Base-by-base conservation (phyloP, 768 basidiomycete species). In the Termitomyces sp. region DNA sequence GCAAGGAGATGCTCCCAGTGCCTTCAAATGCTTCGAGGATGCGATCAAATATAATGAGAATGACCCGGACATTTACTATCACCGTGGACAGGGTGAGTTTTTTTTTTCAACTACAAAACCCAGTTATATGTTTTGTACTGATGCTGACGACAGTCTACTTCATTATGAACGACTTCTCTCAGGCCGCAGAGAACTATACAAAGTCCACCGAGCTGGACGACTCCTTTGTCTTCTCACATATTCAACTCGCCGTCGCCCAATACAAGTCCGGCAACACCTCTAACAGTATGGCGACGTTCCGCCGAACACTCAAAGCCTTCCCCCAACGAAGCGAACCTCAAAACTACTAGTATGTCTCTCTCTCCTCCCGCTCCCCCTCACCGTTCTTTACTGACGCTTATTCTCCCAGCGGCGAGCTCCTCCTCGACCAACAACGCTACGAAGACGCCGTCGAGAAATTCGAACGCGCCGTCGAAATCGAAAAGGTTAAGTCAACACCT, bases 31-130 rank as follows among this genome's bases (percentile, higher is more conserved):
- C 69, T 98, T 98, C 68, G 95, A 96, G 43, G 79, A 88, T 60
- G 97, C 97, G 1, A 87, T 94, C 67, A 78, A 80, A 63, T 82
- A 89, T 63, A 87, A 98, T 65, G 75, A 86, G 6, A 76, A 85
- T 47, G 95, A 98, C 73, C 88, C 96, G 0, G 96, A 98, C 71
- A 93, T 97, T 56, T 98, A 92, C 77, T 99, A 99, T 73, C 97
- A 99, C 71, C 92, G 95, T 63, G 97, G 96, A 44, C 97, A 99
- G 79, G 92, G 92, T 90, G 48, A 47, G 79, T 55, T 3, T 45
- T 37, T 3, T 45, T 37, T 58, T 51, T 34, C 12, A 19, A 14
- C 31, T 62, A 35, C 42, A 43, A 27, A 41, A 8, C 17, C 32
- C 31, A 21, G 14, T 12, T 5, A n/a, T 16, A 7, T 27, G 42